Conservation (phyloP, 2,329 filamentous ascomycete genomes). For the Alternaria longipes region DNA sequence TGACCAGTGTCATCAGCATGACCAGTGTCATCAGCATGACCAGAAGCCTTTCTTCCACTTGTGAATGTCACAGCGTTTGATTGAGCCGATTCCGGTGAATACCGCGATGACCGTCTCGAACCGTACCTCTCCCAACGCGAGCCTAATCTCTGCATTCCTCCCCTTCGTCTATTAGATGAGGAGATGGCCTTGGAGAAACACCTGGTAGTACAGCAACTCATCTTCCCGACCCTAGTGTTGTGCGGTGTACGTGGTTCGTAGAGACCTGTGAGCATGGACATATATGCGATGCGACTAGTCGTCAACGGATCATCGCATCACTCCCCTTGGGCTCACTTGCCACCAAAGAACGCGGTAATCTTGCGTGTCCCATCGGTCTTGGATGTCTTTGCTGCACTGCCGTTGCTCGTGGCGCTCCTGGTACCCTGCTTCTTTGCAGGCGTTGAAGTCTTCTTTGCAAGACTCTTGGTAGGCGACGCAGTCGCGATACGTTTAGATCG, state of each 20-base stretch:
- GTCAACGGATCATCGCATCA: neutral
- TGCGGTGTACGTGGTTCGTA: no score
- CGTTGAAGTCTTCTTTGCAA: conserved; percentile 34
- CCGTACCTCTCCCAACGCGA: no score
- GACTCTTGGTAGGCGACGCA: conserved; percentile 34
- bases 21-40: no score
- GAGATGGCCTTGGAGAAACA: no score
- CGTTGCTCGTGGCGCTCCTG: conserved; percentile 67
- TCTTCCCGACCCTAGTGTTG: no score
- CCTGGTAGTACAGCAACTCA: no score
- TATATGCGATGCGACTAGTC: no score
- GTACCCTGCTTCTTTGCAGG: conserved; percentile 54
- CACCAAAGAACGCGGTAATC: conserved; percentile 67
- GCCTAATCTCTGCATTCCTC: no score
- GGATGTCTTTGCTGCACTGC: conserved; percentile 56
- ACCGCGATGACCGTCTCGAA: neutral
- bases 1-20: no score
- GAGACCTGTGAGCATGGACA: no score
- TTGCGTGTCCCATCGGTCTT: conserved; percentile 62
- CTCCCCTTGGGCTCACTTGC: conserved; percentile 49
- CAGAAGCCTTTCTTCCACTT: neutral
- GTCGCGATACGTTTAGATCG: conserved; percentile 49
- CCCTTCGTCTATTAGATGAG: no score
- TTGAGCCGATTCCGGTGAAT: neutral
- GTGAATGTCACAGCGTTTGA: neutral